phyloP scores from a whole-genome alignment of 1,284 basidiomycete species.

The Sporisorium iseilematis-ciliati region DNA sequence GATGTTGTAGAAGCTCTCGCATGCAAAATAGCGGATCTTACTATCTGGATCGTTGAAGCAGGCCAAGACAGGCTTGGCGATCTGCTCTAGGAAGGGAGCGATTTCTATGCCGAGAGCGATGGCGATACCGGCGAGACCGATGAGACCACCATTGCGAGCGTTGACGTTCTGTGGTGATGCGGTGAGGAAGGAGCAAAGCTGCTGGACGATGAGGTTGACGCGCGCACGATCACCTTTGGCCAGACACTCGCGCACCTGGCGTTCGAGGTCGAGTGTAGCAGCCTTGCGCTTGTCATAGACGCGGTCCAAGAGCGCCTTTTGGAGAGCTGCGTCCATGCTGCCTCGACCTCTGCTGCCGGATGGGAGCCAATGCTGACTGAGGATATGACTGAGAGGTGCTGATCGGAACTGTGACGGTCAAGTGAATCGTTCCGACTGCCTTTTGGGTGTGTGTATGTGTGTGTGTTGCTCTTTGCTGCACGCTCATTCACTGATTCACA shows the following conservation, averaged over 20 bases:
- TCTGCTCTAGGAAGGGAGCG: constrained; percentile 91
- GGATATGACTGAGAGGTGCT: too few relatives aligned
- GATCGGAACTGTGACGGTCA: background rate
- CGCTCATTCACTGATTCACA: background rate
- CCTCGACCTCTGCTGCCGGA: background rate
- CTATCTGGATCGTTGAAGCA: constrained; percentile 96
- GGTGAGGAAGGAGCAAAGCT: constrained; percentile 79
- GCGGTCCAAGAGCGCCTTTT: constrained; percentile 68
- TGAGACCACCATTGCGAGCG: constrained; percentile 92
- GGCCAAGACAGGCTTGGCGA: constrained; percentile 87
- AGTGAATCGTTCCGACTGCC: background rate
- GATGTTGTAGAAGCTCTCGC: constrained; percentile 98
- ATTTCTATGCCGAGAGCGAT: constrained; percentile 95
- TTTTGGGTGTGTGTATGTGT: background rate
- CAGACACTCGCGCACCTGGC: constrained; percentile 91
- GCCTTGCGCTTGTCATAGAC: constrained; percentile 92
- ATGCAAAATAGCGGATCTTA: constrained; percentile 94
- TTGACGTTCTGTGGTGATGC: constrained; percentile 72
- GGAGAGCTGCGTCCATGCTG: constrained; percentile 57
- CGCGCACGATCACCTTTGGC: constrained; percentile 82
- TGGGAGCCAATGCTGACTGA: background rate
- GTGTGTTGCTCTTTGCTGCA: constrained; percentile 3
- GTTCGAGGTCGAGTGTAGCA: constrained; percentile 93
- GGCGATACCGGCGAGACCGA: constrained; percentile 94
- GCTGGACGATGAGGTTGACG: constrained; percentile 90